Percentiles rank a stretch among this genome's conserved stretches.
phyloP scores from a whole-genome alignment of 352 stramenopile species.

The Globisporangium viniferum region DNA sequence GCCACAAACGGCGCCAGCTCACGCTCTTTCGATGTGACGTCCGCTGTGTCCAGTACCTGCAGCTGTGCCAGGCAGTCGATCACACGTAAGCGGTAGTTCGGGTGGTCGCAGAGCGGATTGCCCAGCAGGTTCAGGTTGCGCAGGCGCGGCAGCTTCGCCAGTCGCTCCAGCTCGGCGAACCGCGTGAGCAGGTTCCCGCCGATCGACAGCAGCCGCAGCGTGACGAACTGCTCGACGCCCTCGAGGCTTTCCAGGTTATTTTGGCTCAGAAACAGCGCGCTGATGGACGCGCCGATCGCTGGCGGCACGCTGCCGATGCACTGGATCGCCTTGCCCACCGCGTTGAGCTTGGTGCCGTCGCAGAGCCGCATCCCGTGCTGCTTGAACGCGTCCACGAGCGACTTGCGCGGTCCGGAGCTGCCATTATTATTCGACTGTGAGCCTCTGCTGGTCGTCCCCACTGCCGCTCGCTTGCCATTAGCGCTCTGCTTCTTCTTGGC shows the following conservation, averaged over 20 bases:
- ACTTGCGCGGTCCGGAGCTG: slow-evolving; percentile 22
- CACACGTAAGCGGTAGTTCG: slow-evolving; percentile 66
- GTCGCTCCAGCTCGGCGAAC: slow-evolving; percentile 40
- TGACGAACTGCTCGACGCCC: slow-evolving; percentile 59
- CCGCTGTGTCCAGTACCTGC: slow-evolving; percentile 53
- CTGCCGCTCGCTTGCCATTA: neutral
- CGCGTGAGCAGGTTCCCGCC: slow-evolving; percentile 50
- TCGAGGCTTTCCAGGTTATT: slow-evolving; percentile 57
- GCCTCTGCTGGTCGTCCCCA: neutral
- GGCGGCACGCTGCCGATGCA: slow-evolving; percentile 47
- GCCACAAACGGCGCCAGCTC: slow-evolving; percentile 44
- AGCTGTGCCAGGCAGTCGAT: slow-evolving; percentile 45
- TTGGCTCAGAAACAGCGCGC: slow-evolving; percentile 76
- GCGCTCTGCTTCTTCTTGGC: neutral
- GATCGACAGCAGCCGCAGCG: slow-evolving; percentile 59
- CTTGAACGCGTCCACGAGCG: slow-evolving; percentile 63
- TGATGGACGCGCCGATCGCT: slow-evolving; percentile 39
- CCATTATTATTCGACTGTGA: neutral
- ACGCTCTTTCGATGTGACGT: slow-evolving; percentile 59
- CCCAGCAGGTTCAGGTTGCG: slow-evolving; percentile 67
- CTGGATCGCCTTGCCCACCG: slow-evolving; percentile 53
- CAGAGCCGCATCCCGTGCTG: slow-evolving; percentile 65
- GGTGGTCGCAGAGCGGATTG: slow-evolving; percentile 70
- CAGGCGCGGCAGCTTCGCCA: slow-evolving; percentile 39
- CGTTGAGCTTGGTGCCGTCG: slow-evolving; percentile 75